Percentiles rank a stretch among this genome's conserved stretches.
Evolutionary conservation across 2,329 filamentous ascomycete species (phyloP).

Genomic region (Stenocarpella maydis): DNA sequence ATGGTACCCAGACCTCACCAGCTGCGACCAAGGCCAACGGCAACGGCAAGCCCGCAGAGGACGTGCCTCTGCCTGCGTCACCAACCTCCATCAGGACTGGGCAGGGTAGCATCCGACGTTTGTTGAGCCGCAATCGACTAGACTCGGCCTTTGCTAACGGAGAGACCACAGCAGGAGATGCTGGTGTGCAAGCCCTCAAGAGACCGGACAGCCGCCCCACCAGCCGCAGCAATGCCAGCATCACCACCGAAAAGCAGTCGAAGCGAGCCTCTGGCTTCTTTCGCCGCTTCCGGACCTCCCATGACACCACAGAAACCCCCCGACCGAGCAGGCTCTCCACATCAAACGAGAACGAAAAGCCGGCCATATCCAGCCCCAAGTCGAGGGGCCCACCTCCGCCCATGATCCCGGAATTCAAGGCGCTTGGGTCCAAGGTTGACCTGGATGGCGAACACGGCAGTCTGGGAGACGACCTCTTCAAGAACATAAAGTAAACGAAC

Average conservation of each 20-base stretch:
- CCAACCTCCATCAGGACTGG: slow-evolving; percentile 58
- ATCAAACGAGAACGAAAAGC: slow-evolving; percentile 43
- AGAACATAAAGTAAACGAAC: slow-evolving; percentile 60
- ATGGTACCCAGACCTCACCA: slow-evolving; percentile 49
- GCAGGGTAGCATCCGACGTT: slow-evolving; percentile 64
- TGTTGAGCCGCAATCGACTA: slow-evolving; percentile 64
- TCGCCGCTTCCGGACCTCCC: slow-evolving; percentile 56
- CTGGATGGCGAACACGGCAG: slow-evolving; percentile 51
- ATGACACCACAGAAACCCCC: slow-evolving; percentile 42
- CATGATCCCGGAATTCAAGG: slow-evolving; percentile 66
- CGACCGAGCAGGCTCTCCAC: slow-evolving; percentile 54
- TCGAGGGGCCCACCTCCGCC: slow-evolving; percentile 62
- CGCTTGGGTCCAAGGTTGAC: slow-evolving; percentile 59
- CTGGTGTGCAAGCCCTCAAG: slow-evolving; percentile 41
- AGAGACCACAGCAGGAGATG: slow-evolving; percentile 50
- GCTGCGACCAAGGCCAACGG: slow-evolving; percentile 45
- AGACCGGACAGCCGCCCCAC: slow-evolving; percentile 50
- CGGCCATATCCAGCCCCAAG: slow-evolving; percentile 42
- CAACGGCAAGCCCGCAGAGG: slow-evolving; percentile 59
- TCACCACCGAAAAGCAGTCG: slow-evolving; percentile 61
- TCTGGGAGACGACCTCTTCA: slow-evolving; percentile 64
- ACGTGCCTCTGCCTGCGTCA: slow-evolving; percentile 55
- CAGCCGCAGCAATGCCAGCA: slow-evolving; percentile 59
- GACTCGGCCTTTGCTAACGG: slow-evolving; percentile 62
- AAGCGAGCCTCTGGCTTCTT: slow-evolving; percentile 69